Conservation (phyloP, 2,329 filamentous ascomycete genomes). For the Diplodia seriata region DNA sequence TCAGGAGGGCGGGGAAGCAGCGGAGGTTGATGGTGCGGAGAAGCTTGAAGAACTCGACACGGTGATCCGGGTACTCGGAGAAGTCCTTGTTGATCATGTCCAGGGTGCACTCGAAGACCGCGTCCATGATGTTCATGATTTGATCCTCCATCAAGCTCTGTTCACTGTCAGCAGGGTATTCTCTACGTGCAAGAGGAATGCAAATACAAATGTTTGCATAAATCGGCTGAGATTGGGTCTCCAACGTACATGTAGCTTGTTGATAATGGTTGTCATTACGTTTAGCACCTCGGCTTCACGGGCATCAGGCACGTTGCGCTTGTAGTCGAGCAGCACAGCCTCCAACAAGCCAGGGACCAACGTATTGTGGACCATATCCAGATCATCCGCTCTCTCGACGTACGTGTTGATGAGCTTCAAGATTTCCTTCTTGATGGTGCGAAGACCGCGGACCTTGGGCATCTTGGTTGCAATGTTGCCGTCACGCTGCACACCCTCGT, state of each 20-base stretch:
- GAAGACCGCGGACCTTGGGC: slow-evolving; percentile 90
- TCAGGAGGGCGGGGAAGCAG: slow-evolving; percentile 93
- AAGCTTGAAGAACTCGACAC: slow-evolving; percentile 99
- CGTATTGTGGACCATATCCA: slow-evolving; percentile 89
- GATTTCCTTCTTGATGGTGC: slow-evolving; percentile 99
- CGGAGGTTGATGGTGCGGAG: slow-evolving; percentile 94
- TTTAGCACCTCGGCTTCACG: slow-evolving; percentile 96
- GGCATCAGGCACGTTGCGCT: slow-evolving; percentile 93
- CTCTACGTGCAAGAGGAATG: slow-evolving; percentile 1
- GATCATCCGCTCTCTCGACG: slow-evolving; percentile 95
- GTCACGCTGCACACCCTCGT: slow-evolving; percentile 85
- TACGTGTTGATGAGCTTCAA: slow-evolving; percentile 98
- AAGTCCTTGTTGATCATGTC: slow-evolving; percentile 99
- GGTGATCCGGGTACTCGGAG: slow-evolving; percentile 97
- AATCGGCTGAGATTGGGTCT: slow-evolving; percentile 60
- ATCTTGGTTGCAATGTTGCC: slow-evolving; percentile 91
- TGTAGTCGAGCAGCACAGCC: slow-evolving; percentile 93
- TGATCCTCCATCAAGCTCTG: slow-evolving; percentile 97
- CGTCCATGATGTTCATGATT: slow-evolving; percentile 96
- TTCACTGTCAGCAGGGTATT: slow-evolving; percentile 18
- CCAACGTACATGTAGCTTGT: slow-evolving; percentile 89
- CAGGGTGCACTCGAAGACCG: slow-evolving; percentile 96
- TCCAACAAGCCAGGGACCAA: slow-evolving; percentile 97
- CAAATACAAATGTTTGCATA: slow-evolving; percentile 45
- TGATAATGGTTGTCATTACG: slow-evolving; percentile 97